Percentiles rank a stretch among this genome's conserved stretches.
These are phyloP conservation scores for Oryza rufipogon DNA, from an alignment of 176 grass and related monocot species.

Conservation along the genomic window DNA sequence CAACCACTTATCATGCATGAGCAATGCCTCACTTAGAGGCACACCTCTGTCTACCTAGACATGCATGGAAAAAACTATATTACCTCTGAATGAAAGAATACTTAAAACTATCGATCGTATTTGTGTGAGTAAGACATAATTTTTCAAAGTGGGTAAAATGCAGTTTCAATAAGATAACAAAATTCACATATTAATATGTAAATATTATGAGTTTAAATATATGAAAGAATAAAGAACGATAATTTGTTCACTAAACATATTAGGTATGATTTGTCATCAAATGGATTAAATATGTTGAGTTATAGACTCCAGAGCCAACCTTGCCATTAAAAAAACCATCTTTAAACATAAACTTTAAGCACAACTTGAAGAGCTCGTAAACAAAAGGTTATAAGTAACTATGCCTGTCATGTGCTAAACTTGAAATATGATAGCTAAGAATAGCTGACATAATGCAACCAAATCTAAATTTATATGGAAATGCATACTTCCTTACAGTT, in stretches of 20 bases:
- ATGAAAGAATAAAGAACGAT: not conserved
- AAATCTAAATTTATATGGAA: conserved; percentile 23
- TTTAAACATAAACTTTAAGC: not conserved
- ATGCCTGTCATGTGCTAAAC: conserved; percentile 17
- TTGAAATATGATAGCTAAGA: conserved; percentile 18
- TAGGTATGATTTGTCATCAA: not conserved
- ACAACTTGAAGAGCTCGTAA: not conserved
- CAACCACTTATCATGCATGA: conserved; percentile 99
- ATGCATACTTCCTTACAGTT: conserved; percentile 19
- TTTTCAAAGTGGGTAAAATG: conserved; percentile 5
- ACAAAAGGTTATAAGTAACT: not conserved
- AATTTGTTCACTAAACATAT: not conserved
- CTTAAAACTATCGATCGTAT: not conserved
- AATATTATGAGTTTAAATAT: conserved; percentile 20
- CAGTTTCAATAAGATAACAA: not conserved
- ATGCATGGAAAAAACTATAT: conserved; percentile 25
- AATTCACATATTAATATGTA: not conserved
- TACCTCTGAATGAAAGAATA: not conserved
- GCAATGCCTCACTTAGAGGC: conserved; percentile 86
- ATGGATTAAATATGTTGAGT: conserved; percentile 23
- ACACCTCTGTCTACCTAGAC: conserved; percentile 96
- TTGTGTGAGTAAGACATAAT: not conserved
- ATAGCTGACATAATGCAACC: not conserved
- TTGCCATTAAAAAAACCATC: conserved; percentile 17
- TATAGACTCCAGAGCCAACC: not conserved